These are phyloP conservation scores for Metroxylon sagu DNA, from an alignment of 176 grass and related monocot genomes.

Conservation along the genomic window DNA sequence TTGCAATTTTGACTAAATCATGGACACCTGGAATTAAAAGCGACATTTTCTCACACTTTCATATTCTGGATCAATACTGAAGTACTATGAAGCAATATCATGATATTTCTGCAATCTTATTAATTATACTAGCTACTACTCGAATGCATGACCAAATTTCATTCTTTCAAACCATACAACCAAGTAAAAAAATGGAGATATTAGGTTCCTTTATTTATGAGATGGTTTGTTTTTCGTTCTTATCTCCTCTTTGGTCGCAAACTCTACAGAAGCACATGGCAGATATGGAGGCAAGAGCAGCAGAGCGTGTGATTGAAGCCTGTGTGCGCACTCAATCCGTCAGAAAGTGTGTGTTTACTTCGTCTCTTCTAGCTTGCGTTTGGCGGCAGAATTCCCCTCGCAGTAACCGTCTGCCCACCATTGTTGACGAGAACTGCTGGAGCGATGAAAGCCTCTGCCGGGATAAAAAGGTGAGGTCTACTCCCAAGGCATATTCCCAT, in stretches of 20 bases:
- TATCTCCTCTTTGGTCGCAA: neutral
- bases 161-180: too few relatives aligned
- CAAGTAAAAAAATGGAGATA: too few relatives aligned
- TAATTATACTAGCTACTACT: too few relatives aligned
- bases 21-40: too few relatives aligned
- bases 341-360: conserved; percentile 84
- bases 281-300: conserved; percentile 56
- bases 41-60: too few relatives aligned
- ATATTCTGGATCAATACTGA: too few relatives aligned
- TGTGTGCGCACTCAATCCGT: conserved; percentile 77
- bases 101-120: too few relatives aligned
- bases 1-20: too few relatives aligned
- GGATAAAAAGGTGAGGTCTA: conserved; percentile 58
- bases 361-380: conserved; percentile 71
- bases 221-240: neutral
- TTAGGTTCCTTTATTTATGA: too few relatives aligned
- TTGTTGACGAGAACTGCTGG: conserved; percentile 90
- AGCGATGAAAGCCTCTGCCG: conserved; percentile 90
- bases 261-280: conserved; percentile 85
- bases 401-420: conserved; percentile 35
- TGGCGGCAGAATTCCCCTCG: conserved; percentile 50
- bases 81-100: too few relatives aligned
- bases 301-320: conserved; percentile 77
- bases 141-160: too few relatives aligned
- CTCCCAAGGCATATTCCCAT: neutral